Base-by-base conservation (phyloP, 139 green algal species). In the Chlamydomonas schloesseri region DNA sequence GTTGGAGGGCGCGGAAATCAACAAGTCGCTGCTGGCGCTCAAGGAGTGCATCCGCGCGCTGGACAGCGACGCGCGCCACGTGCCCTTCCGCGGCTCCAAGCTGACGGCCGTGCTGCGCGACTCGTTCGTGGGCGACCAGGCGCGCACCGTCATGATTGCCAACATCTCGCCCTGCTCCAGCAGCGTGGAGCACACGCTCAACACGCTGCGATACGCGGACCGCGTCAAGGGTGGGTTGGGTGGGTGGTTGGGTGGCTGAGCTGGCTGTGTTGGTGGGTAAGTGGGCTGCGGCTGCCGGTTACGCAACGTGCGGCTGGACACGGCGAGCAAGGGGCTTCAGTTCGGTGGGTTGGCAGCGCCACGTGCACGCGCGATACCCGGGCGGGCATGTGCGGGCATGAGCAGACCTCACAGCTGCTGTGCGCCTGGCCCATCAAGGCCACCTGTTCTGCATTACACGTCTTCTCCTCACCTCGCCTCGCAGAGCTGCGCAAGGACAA, bases 141-240 rank as follows among this genome's bases (percentile, higher is more conserved):
- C 95, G 0, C 91, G 96, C 75, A 99, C 98, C 0, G 98, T 99
- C 37, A 99, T 99, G 98, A 98, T 99, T 73, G 97, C 98, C 34
- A 98, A 98, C 87, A 96, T 99, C 77, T 98, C 95, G 11, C 98
- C 98, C 33, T 97, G 92, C 77, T 91, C 86, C 17, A 78, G 76
- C 20, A 97, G 90, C 46, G 98, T 98, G 78, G 98, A 99, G 94
- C 96, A 99, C 93, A 99, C 97, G 15, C 95, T 99, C 67, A 99
- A 99, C 91, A 99, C 98, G 23, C 93, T 99, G 79, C 91, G 98
- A 34, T 99, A 99, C 84, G 97, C 98, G 17, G 97, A 99, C 91
- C 91, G 97, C 18, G 96, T 99, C n/a, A 99, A 99, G 90, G 96
- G 95, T 94, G 79, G 17, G 64, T n/a, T n/a, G n/a, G n/a, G n/a